Percentiles rank a stretch among this genome's conserved stretches.
Conservation (phyloP, 1,284 basidiomycete species). For the Chalciporus sp. region DNA sequence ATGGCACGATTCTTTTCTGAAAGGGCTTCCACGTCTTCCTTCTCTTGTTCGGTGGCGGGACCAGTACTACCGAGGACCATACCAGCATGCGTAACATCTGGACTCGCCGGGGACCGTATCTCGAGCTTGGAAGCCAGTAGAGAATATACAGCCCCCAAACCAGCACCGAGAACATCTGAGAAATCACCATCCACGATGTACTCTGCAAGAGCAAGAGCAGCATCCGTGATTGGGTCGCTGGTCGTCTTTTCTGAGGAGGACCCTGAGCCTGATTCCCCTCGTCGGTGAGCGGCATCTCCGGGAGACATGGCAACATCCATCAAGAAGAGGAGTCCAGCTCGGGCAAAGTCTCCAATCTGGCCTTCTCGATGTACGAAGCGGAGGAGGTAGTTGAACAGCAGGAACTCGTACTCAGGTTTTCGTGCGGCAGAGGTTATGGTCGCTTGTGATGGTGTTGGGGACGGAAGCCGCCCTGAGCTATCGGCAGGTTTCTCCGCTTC, state of each 20-base stretch:
- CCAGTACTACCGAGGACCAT: slow-evolving; percentile 70
- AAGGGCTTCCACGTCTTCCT: slow-evolving; percentile 57
- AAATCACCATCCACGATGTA: slow-evolving; percentile 97
- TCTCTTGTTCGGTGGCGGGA: slow-evolving; percentile 52
- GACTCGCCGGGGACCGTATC: slow-evolving; percentile 51
- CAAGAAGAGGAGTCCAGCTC: slow-evolving; percentile 88
- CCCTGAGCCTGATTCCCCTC: slow-evolving; percentile 29
- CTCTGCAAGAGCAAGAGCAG: slow-evolving; percentile 83
- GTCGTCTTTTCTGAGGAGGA: slow-evolving; percentile 34
- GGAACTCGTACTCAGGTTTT: slow-evolving; percentile 91
- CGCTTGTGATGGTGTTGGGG: slow-evolving; percentile 61
- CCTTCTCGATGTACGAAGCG: slow-evolving; percentile 96
- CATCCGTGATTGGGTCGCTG: slow-evolving; percentile 76
- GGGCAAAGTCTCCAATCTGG: slow-evolving; percentile 90
- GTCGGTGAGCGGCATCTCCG: slow-evolving; percentile 49
- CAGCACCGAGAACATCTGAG: slow-evolving; percentile 93
- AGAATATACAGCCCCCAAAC: slow-evolving; percentile 92
- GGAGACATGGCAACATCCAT: slow-evolving; percentile 94
- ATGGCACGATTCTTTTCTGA: slow-evolving; percentile 57
- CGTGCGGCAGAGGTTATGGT: slow-evolving; percentile 59
- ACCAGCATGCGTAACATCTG: slow-evolving; percentile 44
- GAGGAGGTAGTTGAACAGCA: slow-evolving; percentile 93
- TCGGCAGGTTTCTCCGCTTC: slow-evolving; percentile 20
- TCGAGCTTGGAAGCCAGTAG: slow-evolving; percentile 86
- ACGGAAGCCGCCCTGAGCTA: slow-evolving; percentile 41